Base-by-base conservation (phyloP, 2,329 filamentous ascomycete species). In the Didymella sp. region DNA sequence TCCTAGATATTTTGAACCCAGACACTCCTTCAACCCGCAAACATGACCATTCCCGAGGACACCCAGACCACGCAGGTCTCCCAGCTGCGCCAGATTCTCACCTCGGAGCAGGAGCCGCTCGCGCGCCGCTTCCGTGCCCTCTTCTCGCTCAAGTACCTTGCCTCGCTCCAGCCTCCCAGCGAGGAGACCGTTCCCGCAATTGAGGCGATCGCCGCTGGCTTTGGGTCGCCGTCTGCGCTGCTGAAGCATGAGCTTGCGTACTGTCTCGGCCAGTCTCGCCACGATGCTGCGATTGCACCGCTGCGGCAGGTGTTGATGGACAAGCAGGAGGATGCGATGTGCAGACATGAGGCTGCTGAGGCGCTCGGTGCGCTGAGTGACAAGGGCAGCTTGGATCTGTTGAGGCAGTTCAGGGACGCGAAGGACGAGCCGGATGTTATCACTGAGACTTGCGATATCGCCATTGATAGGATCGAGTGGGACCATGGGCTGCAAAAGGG, bases 221-320 rank as follows among this genome's bases (percentile, higher is more conserved):
- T 99, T 68, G 71, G 81, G 0, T 96, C 94, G 3, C 88, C 90
- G 0, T 98, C 94, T 4, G 94, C 92, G 3, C 84, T 98, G 8
- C 82, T 98, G 43, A 98, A 98, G 81, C 95, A 99, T 77, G 95
- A 99, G 76, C 84, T 99, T 45, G 95, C 95, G 24, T 99, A 99
- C 80, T 99, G 95, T 73, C 85, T 99, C 2, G 95, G 95, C 7
- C 95, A 99, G 79, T 94, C 91, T 1, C 87, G 87, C 56, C 92
- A 96, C 73, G 77, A 83, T 47, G 87, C 87, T 42, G 90, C 93
- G 0, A 85, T 92, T 9, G 84, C 88, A 9, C 89, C 87, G 61
- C 81, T 99, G 64, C 85, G 88, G 56, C 78, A 82, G 12, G 91
- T 96, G 13, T 81, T 98, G 55, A 84, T 89, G 64, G 86, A 98